Evolutionary conservation across 805 yeast genomes (phyloP).

Genomic region (Suhomyces tanzawaensis): DNA sequence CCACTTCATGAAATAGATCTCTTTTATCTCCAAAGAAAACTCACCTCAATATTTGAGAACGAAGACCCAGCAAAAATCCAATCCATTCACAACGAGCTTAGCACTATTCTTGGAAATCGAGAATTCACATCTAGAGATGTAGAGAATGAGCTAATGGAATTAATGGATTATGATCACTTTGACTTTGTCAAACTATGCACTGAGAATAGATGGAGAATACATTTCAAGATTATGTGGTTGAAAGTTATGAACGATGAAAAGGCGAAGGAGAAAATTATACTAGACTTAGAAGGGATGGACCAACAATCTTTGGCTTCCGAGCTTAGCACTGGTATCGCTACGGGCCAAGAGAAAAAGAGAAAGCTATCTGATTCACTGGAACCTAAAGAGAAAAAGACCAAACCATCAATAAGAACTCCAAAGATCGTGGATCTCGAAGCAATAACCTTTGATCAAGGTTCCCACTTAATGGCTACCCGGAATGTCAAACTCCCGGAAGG

Average conservation of each 20-base stretch:
- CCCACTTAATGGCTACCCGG: slow-evolving; percentile 61
- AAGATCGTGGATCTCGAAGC: slow-evolving; percentile 60
- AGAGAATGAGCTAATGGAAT: slow-evolving; percentile 52
- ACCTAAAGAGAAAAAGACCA: slow-evolving; percentile 12
- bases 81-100: slow-evolving; percentile 32
- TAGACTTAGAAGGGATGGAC: slow-evolving; percentile 46
- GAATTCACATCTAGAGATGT: slow-evolving; percentile 40
- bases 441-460: slow-evolving; percentile 68
- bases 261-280: slow-evolving; percentile 32
- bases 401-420: slow-evolving; percentile 38
- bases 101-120: slow-evolving; percentile 33
- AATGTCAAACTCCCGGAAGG: slow-evolving; percentile 79
- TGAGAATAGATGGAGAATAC: slow-evolving; percentile 49
- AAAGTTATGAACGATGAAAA: slow-evolving; percentile 13
- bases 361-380: slow-evolving; percentile 10
- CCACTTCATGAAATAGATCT: slow-evolving; percentile 22
- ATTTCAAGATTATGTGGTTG: slow-evolving; percentile 51
- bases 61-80: slow-evolving; percentile 40
- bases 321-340: slow-evolving; percentile 16
- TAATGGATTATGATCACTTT: slow-evolving; percentile 51
- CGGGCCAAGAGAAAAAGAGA: slow-evolving; percentile 19
- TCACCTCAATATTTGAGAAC: slow-evolving; percentile 37
- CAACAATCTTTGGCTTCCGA: slow-evolving; percentile 42
- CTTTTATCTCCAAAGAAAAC: slow-evolving; percentile 53
- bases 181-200: slow-evolving; percentile 49